These are phyloP conservation scores for Gremmenia infestans DNA, from an alignment of 2,329 filamentous ascomycete genomes.

Conservation along the genomic window DNA sequence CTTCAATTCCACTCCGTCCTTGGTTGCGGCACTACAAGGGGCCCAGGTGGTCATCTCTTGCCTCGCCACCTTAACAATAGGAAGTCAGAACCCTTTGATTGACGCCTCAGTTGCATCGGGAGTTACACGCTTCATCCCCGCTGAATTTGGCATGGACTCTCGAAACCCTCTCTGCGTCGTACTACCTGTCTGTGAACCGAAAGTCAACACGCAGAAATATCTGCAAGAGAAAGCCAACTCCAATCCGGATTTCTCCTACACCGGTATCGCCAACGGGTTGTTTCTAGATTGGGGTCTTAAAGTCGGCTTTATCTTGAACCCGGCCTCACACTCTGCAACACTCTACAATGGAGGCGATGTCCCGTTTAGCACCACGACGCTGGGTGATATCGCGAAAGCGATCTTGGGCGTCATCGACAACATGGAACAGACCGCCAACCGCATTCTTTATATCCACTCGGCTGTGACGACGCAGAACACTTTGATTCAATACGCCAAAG, in stretches of 20 bases:
- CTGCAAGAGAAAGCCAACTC: slow-evolving; percentile 25
- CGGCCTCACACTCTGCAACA: slow-evolving; percentile 25
- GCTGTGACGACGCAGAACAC: slow-evolving; percentile 34
- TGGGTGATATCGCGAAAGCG: slow-evolving; percentile 40
- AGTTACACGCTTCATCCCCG: slow-evolving; percentile 37
- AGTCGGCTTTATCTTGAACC: slow-evolving; percentile 29
- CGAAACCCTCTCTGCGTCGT: slow-evolving; percentile 26
- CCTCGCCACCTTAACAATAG: slow-evolving; percentile 28
- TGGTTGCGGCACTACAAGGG: slow-evolving; percentile 32
- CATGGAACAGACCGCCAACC: slow-evolving; percentile 32
- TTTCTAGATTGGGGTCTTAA: slow-evolving; percentile 36
- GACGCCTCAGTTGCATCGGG: slow-evolving; percentile 36
- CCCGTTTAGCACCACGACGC: slow-evolving; percentile 36
- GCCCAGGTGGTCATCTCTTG: slow-evolving; percentile 36
- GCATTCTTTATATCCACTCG: slow-evolving; percentile 34
- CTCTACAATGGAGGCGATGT: slow-evolving; percentile 34
- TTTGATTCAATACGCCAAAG: slow-evolving; percentile 32
- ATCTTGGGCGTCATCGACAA: slow-evolving; percentile 37
- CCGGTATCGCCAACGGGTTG: slow-evolving; percentile 31
- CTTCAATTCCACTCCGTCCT: slow-evolving; percentile 28
- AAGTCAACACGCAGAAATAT: slow-evolving; percentile 34
- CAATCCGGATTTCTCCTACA: slow-evolving; percentile 30
- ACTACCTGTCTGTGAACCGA: slow-evolving; percentile 35
- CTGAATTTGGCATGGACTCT: slow-evolving; percentile 38
- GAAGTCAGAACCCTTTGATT: slow-evolving; percentile 32